Percentiles rank a stretch among this genome's conserved stretches.
These are phyloP conservation scores for Mercurialis annua DNA, from an alignment of 345 rosid species.

Conservation along the genomic window DNA sequence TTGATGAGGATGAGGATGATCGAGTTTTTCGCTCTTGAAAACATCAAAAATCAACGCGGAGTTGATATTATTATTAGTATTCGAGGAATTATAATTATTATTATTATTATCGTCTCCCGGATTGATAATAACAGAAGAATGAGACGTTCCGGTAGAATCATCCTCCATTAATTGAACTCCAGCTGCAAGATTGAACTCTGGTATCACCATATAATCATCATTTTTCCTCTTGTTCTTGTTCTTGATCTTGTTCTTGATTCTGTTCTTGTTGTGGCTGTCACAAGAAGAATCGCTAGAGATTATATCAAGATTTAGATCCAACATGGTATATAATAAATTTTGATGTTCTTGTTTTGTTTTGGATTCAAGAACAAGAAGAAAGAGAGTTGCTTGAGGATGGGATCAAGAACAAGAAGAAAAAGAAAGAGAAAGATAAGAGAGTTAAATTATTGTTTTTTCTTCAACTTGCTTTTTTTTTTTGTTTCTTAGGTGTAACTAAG, in stretches of 20 bases:
- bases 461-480: no score
- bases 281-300: slow-evolving; percentile 32
- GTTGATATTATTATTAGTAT: slow-evolving; percentile 17
- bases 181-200: not conserved
- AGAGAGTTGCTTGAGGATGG: slow-evolving; percentile 23
- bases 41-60: slow-evolving; percentile 44
- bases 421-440: not conserved
- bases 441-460: no score
- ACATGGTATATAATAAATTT: slow-evolving; percentile 23
- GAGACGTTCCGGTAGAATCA: slow-evolving; percentile 50
- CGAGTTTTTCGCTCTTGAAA: slow-evolving; percentile 29
- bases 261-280: slow-evolving; percentile 15
- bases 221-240: not conserved
- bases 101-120: slow-evolving; percentile 33
- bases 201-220: not conserved
- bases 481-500: not conserved
- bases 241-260: not conserved
- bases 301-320: slow-evolving; percentile 66
- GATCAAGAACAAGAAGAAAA: slow-evolving; percentile 14
- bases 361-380: not conserved
- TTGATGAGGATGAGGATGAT: slow-evolving; percentile 9
- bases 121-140: slow-evolving; percentile 46
- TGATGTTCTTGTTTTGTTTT: not conserved
- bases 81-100: slow-evolving; percentile 43
- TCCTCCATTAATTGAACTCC: slow-evolving; percentile 23